Base-by-base conservation (phyloP, 225 moss, liverwort and hornwort species). In the Polytrichum formosum region DNA sequence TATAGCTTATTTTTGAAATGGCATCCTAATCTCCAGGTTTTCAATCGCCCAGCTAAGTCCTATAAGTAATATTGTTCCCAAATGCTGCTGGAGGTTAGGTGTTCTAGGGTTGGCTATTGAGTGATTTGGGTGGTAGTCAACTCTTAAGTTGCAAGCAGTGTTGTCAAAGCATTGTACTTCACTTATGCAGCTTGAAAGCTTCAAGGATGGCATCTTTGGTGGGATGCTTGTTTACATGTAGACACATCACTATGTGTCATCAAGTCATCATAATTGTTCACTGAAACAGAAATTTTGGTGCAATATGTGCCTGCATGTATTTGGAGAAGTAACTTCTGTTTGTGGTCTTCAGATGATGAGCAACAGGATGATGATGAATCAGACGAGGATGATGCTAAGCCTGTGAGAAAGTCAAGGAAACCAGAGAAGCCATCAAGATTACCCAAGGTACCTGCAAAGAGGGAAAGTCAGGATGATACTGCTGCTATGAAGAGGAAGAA, bases 401-500 rank as follows among this genome's bases (percentile, higher is more conserved):
- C 23, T 10, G 63, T 27, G 23, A 68, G 17, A 22, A 25, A 5
- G 70, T 56, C 67, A 20, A 76, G 67, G 72, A 66, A 67, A 72
- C 60, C 67, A 20, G 69, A 68, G 18, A 26, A 35, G 65, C 27
- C 61, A 59, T 67, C 67, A 7, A 54, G 70, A 59, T 75, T 73
- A n/a, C 71, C 55, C 65, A 75, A 64, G 19, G n/a, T 76, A 28
- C 81, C 86, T 53, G 68, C 74, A 7, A 92, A 91, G 70, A 81
- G 91, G 75, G 80, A 73, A 35, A 54, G 67, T 20, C 74, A 77
- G 76, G 81, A 69, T 76, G 91, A 82, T 73, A 74, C 65, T 66
- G 30, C 76, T 30, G 73, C 78, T 26, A 55, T 79, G 18, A 87
- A 68, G 9, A 82, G 86, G 63, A 93, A 89, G 79, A 93, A 88